Evolutionary conservation across 345 rosid species (phyloP), one percentile per base, ranked within the genome.

Genomic region (Isatis tinctoria): DNA sequence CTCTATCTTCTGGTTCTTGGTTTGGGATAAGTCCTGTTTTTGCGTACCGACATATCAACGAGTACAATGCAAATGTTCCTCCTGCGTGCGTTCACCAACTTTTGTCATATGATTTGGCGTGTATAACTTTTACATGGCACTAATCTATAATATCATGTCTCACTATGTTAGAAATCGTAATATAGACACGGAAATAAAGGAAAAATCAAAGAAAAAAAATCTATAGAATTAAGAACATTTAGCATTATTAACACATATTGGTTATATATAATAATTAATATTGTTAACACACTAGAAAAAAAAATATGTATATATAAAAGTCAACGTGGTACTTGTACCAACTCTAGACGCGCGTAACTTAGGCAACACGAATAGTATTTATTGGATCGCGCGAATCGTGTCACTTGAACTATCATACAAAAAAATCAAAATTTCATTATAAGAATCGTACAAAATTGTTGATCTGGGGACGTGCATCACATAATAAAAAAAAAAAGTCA

Each of bases 41-140:
- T 7, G 82, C 85, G 39, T 85, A 62, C 9, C 88, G 81, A 67
- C 86, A 85, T 51, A 89, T 67, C 81, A 89, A 37, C 0, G 98
- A 89, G 74, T 93, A 89, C 13, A 89, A 65, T 0, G 96, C 97
- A 49, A 93, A 93, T 16, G 93, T 90, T 52, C 97, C 97, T 9
- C 93, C 96, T 86, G 69, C 71, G 9, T 86, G 69, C 71, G 9
- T 53, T 40, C 66, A 39, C 48, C 32, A 60, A 58, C 41, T 33
- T 33, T 58, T 58, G 43, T 33, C 13, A 33, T 32, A 58, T 57
- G 40, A 14, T 54, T 28, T 8, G 36, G 11, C 62, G 33, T 58
- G 43, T 35, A 59, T 35, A 35, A 35, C 24, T 5, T 59, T 51
- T 20, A 35, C 28, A 10, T 59, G 16, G 24, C 16, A 51, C 43